Base-by-base conservation (phyloP, 345 rosid genomes). In the Arabis alpina region DNA sequence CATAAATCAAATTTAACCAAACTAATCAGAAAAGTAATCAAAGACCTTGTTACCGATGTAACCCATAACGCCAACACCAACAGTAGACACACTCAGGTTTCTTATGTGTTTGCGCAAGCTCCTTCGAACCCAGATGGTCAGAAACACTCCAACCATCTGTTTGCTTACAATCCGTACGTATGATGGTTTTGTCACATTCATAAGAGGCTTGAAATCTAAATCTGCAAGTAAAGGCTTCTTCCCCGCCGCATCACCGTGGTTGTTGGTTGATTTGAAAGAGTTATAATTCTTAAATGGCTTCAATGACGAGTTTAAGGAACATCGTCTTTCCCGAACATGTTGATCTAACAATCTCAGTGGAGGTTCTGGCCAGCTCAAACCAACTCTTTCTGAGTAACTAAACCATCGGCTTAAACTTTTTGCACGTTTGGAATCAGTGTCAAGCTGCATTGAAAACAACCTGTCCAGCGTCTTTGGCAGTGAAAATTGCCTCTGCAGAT, bases 21-120 rank as follows among this genome's bases (percentile, higher is more conserved):
- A 27, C 1, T 58, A 66, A 7, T 39, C 47, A 62, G 60, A 50
- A 23, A 80, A 66, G 5, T 6, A 34, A 80, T 64, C 70, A 59
- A 11, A 34, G 59, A 93, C 98, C 93, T 90, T 93, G 80, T 93
- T 93, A 66, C 98, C 98, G 47, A 93, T 93, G 82, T 87, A 93
- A 82, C 98, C 98, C 98, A 93, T 93, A 25, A 77, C 82, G 27
- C 98, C 96, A 75, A 93, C 98, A 56, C 97, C 96, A 74, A 93
- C 96, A 61, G 92, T 87, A 10, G 97, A 90, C 16, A 88, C 96
- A 78, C 82, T 83, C 54, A 93, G 60, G 70, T 90, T 88, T 67
- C 84, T 94, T 74, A 90, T 90, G 79, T 87, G 85, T 78, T 82
- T 85, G 42, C 98, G 93, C 76, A 93, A 82, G 83, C 90, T 82